A percentile compares a stretch with the other conserved stretches of the same genome.
These are phyloP conservation scores for Kokia cookei DNA, from an alignment of 441 rosid species.

Conservation along the genomic window DNA sequence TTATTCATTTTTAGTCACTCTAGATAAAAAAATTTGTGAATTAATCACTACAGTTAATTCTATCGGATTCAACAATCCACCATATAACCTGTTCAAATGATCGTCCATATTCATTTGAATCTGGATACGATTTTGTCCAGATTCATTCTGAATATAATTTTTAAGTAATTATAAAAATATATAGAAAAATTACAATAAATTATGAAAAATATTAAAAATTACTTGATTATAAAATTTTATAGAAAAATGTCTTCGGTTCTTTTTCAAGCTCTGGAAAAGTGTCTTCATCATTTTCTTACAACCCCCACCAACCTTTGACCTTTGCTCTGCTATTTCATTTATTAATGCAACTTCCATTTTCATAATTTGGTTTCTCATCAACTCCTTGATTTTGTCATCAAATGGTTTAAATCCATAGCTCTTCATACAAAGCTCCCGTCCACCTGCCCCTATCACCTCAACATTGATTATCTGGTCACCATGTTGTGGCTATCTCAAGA, in stretches of 20 bases:
- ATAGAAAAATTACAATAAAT: no score
- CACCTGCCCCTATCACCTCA: constrained; percentile 6
- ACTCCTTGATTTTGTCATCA: constrained; percentile 10
- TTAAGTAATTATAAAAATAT: no score
- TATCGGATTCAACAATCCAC: no score
- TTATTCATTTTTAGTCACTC: no score
- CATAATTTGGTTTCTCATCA: constrained; percentile 15
- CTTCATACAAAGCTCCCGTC: constrained; percentile 12
- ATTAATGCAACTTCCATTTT: constrained; percentile 3
- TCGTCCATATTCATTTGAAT: no score
- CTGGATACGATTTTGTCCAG: no score
- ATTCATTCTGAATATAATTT: no score
- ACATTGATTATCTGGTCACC: constrained; percentile 36
- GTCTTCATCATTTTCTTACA: neutral
- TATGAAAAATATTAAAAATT: no score
- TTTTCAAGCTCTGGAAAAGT: constrained; percentile 1
- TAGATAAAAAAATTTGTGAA: no score
- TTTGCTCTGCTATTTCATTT: constrained; percentile 16
- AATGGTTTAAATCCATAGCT: constrained; percentile 8
- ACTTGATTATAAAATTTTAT: no score
- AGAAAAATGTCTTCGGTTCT: neutral
- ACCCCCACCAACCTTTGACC: constrained; percentile 6
- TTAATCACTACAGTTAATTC: no score
- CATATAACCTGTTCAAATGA: rapidly evolving
- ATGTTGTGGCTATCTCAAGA: constrained; percentile 39